These are phyloP conservation scores for Aureobasidium lini DNA, from an alignment of 2,329 filamentous ascomycete species.

Conservation along the genomic window DNA sequence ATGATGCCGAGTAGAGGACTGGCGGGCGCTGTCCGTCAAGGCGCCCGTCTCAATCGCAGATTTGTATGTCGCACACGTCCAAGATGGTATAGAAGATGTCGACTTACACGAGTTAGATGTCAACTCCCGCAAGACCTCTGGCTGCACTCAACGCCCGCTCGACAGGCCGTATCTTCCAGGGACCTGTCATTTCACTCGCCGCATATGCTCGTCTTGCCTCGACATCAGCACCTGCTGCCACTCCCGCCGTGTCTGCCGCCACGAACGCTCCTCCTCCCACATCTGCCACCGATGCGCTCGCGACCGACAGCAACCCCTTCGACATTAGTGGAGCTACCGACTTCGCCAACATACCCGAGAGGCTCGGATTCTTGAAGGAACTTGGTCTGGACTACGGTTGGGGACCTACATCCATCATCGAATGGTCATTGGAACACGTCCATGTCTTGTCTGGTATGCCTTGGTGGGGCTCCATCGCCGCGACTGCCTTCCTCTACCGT, in stretches of 20 bases:
- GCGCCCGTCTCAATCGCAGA: conserved; percentile 9
- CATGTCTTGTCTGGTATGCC: conserved; percentile 69
- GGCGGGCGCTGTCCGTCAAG: conserved; percentile 10
- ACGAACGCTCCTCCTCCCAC: conserved; percentile 1
- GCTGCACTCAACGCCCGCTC: not conserved
- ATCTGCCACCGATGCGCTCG: conserved; percentile 2
- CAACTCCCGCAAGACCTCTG: not conserved
- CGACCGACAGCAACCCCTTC: not conserved
- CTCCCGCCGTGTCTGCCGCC: not conserved
- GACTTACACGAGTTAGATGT: conserved; percentile 3
- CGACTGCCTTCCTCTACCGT: conserved; percentile 59
- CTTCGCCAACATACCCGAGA: conserved; percentile 37
- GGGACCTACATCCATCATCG: conserved; percentile 65
- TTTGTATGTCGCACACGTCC: not conserved
- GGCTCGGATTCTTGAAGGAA: conserved; percentile 72
- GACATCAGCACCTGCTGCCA: conserved; percentile 7
- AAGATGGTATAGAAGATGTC: not conserved
- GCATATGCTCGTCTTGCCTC: conserved; percentile 16
- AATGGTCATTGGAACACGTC: conserved; percentile 73
- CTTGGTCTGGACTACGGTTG: conserved; percentile 83
- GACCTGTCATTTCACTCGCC: conserved; percentile 8
- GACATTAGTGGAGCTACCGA: conserved; percentile 3
- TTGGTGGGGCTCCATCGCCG: conserved; percentile 72
- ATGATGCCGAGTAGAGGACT: conserved; percentile 15
- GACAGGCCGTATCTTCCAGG: not conserved